Evolutionary conservation across 495 filamentous ascomycete species (phyloP), one percentile per base, ranked within the genome.

Genomic region (Podospora didyma): DNA sequence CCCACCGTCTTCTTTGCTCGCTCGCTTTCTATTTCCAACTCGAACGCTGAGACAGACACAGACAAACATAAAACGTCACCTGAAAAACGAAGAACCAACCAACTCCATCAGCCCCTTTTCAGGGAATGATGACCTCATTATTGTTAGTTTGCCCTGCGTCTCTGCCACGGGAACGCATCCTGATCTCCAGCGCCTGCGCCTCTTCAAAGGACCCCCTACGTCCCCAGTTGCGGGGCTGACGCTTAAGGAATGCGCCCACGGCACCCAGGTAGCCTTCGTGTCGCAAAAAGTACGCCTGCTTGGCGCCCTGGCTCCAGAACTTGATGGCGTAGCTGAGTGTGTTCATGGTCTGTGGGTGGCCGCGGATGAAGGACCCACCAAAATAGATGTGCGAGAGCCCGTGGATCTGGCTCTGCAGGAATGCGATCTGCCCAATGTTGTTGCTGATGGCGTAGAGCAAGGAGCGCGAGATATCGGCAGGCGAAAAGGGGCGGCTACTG

Each of bases 401-500:
- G 69, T 98, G 92, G 65, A 96, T 94, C 63, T 96, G 90, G 28
- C 89, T 92, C 64, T 96, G 92, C 21, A 98, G 77, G 69, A 95
- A 97, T 37, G 94, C 90, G 58, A 98, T 96, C 77, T 98, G 94
- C 12, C 94, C 94, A 53, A 98, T 97, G 72, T 98, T 98, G 73
- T 98, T 97, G 70, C 90, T 80, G 46, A 83, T 79, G 41, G 92
- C 92, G 69, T 96, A 96, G 4, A 96, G 79, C 41, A 96, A 76
- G 11, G 80, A 79, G 0, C 79, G 73, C 12, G 79, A 81, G 37
- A 83, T 73, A 60, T 83, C 80, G 55, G 77, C 66, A 39, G 69
- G 60, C 20, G 72, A 71, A 51, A 80, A 83, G 31, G 73, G 76
- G 2, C 66, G 66, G 21, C 35, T 46, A 4, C 45, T 47, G 14